Evolutionary conservation across 768 basidiomycete species (phyloP).

Genomic region (Lepiota venenata): DNA sequence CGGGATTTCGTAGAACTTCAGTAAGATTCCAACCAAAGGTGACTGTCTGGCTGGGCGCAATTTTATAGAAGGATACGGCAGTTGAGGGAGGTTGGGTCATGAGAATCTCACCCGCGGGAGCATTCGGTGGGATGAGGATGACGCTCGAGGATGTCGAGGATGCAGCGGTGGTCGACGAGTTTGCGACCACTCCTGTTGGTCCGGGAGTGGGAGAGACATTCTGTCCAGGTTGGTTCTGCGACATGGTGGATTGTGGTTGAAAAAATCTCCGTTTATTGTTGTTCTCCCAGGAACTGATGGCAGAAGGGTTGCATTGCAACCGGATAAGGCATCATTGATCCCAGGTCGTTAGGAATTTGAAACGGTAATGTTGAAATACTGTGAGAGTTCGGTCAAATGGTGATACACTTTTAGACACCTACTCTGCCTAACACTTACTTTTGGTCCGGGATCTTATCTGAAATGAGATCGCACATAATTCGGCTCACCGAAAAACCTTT

Average conservation of each 20-base stretch:
- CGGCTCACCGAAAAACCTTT: too few relatives aligned
- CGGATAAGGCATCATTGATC: not conserved
- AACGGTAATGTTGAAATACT: too few relatives aligned
- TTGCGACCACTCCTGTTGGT: not conserved
- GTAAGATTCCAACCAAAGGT: constrained; percentile 90
- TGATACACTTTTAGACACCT: too few relatives aligned
- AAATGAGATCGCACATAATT: not conserved
- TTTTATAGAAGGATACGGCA: constrained; percentile 79
- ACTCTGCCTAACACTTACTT: too few relatives aligned
- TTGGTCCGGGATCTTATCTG: not conserved
- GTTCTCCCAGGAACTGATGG: not conserved
- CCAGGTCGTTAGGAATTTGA: not conserved
- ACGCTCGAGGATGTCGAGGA: not conserved
- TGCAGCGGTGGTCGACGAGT: not conserved
- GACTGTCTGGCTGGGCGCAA: constrained; percentile 61
- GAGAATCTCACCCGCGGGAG: constrained; percentile 44
- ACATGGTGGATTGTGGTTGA: not conserved
- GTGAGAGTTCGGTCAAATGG: too few relatives aligned
- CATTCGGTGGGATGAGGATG: constrained; percentile 7
- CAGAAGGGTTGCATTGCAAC: not conserved
- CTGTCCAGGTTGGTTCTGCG: not conserved
- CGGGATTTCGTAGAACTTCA: constrained; percentile 57
- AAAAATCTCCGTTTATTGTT: not conserved
- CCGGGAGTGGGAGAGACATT: not conserved
- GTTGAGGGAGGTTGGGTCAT: constrained; percentile 76